Evolutionary conservation across 257 asterid species (phyloP), one percentile per base, ranked within the genome.

Genomic region (Ophiorrhiza pumila): DNA sequence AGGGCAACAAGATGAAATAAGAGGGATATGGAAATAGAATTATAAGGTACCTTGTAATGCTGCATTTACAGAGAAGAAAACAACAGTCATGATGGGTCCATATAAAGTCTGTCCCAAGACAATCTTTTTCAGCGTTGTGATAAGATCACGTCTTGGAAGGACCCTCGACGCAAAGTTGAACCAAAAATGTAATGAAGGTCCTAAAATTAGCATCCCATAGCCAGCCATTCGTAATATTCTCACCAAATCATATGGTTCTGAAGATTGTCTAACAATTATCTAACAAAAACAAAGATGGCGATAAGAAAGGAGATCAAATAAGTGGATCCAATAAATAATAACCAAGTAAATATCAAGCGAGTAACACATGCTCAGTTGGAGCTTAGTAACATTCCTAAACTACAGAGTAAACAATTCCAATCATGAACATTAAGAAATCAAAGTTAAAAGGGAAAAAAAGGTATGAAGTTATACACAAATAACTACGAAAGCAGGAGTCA

Each of bases 51-150:
- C 98, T 87, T 88, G 96, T 35, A 87, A 76, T 71, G 91, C 96
- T 58, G 97, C 98, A 75, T 95, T 92, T 12, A 74, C 80, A 15
- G 99, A 90, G 89, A 92, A 89, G 90, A 95, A 95, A 2, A 85
- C 59, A 43, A 52, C 83, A 68, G 90, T 95, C 92, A 95, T 82
- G 23, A 81, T 77, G 63, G 98, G 98, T 14, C 98, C 99, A 77
- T 73, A 95, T 17, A 83, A 4, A 7, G 86, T 69, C 83, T 95
- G 99, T 68, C 97, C 99, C 85, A 90, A n/a, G 7, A 76, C 83
- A 55, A 92, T 92, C 77, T 95, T 95, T 86, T 87, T 89, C 29
- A 90, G 69, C 1, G 99, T 95, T 55, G 97, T 82, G 13, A 60
- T 15, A 59, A 92, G 42, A 81, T 95, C 99, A 5, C 91, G 88